Conservation (phyloP, 225 moss, liverwort and hornwort genomes). For the Polytrichum commune region DNA sequence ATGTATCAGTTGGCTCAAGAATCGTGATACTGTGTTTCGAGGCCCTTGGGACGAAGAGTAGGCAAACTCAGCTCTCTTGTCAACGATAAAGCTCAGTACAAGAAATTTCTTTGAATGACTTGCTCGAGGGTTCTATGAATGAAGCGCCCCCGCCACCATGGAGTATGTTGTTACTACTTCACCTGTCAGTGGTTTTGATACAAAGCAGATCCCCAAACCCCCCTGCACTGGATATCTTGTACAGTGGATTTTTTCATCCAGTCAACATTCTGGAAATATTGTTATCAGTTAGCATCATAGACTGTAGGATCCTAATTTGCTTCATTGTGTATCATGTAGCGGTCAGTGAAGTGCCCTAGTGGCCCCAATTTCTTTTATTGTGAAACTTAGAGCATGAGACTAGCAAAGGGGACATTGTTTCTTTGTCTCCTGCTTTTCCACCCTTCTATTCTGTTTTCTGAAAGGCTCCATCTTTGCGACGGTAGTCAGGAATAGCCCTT, state of each 20-base stretch:
- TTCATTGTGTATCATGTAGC: slow-evolving; percentile 58
- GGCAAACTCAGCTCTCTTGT: slow-evolving; percentile 13
- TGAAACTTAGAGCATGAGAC: neutral
- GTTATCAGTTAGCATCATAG: slow-evolving; percentile 20
- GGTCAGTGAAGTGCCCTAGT: slow-evolving; percentile 46
- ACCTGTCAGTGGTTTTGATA: neutral
- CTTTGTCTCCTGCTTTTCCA: neutral
- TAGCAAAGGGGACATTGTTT: neutral
- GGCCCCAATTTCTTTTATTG: slow-evolving; percentile 28
- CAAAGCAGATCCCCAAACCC: too few species aligned
- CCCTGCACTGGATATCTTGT: slow-evolving; percentile 21
- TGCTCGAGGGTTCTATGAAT: neutral
- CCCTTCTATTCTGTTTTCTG: neutral
- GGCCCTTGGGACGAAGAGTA: slow-evolving; percentile 95
- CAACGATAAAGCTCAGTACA: slow-evolving; percentile 17
- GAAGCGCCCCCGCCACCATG: neutral
- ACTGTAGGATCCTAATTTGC: slow-evolving; percentile 29
- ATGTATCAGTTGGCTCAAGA: slow-evolving; percentile 82
- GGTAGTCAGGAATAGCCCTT: neutral
- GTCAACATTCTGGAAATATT: slow-evolving; percentile 41
- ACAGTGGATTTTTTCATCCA: slow-evolving; percentile 47
- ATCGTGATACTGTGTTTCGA: slow-evolving; percentile 72
- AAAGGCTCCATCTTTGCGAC: neutral
- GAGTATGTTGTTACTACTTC: neutral
- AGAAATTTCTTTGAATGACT: slow-evolving; percentile 16